A percentile compares a stretch with the other conserved stretches of the same genome.
phyloP scores from a whole-genome alignment of 352 stramenopile species.

The Stramenopiles sp. region DNA sequence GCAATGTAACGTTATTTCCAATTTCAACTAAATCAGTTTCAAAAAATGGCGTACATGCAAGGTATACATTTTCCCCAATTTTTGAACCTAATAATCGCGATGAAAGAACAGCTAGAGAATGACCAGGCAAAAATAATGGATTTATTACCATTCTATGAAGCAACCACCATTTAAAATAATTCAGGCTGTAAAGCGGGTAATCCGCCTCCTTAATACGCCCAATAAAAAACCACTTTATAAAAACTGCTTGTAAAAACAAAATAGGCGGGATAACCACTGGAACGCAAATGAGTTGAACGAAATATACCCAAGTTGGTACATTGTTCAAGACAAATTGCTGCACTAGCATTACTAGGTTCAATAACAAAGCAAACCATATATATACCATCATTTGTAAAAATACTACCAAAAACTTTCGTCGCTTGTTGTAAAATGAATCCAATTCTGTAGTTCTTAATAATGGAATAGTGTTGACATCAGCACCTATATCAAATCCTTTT shows the following conservation, averaged over 20 bases:
- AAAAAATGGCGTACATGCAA: neutral
- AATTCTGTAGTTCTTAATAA: neutral
- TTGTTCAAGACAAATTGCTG: neutral
- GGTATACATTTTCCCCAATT: slow-evolving; percentile 2
- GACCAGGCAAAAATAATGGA: neutral
- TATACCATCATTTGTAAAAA: neutral
- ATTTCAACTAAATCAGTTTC: slow-evolving; percentile 4
- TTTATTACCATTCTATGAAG: neutral
- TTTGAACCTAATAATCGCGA: neutral
- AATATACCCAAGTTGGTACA: neutral
- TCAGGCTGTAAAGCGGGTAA: neutral
- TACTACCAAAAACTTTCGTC: neutral
- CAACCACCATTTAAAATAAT: slow-evolving; percentile 8
- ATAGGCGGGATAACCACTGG: neutral
- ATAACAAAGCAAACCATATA: slow-evolving; percentile 1
- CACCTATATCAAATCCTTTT: slow-evolving; percentile 7
- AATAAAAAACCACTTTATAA: neutral
- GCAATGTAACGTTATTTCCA: neutral
- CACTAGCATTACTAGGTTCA: neutral
- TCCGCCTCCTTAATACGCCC: neutral
- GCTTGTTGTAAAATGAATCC: neutral
- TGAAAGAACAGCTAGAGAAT: neutral
- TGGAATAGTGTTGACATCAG: neutral
- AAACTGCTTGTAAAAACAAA: neutral
- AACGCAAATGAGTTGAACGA: neutral